These are phyloP conservation scores for Chloranthus sessilifolius DNA, from an alignment of 164 flowering plant genomes.

Conservation along the genomic window DNA sequence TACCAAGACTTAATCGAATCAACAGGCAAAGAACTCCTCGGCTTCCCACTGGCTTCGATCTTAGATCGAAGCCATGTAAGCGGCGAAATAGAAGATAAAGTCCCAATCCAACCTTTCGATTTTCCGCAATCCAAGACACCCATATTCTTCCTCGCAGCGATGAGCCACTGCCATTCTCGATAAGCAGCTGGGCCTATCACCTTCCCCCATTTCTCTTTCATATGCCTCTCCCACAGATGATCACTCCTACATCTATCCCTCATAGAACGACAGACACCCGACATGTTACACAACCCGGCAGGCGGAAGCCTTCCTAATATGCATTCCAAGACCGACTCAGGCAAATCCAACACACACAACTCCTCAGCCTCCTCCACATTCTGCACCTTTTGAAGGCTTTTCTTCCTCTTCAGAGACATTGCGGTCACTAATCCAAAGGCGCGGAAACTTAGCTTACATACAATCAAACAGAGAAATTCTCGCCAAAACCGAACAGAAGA, in stretches of 20 bases:
- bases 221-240: constrained; percentile 72
- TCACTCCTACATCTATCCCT: constrained; percentile 77
- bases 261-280: constrained; percentile 64
- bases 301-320: constrained; percentile 85
- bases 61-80: constrained; percentile 39
- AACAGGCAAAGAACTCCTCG: constrained; percentile 29
- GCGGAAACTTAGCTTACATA: constrained; percentile 17
- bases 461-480: constrained; percentile 27
- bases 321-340: constrained; percentile 73
- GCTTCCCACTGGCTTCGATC: constrained; percentile 18
- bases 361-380: constrained; percentile 26
- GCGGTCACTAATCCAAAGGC: constrained; percentile 5
- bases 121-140: constrained; percentile 20
- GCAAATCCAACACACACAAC: constrained; percentile 72
- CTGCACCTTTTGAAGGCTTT: constrained; percentile 20
- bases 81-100: constrained; percentile 44
- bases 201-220: constrained; percentile 79
- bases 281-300: constrained; percentile 59
- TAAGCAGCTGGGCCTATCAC: constrained; percentile 64
- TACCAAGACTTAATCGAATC: constrained; percentile 72
- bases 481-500: constrained; percentile 41
- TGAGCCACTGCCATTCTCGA: constrained; percentile 62
- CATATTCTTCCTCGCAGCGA: constrained; percentile 39
- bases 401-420: constrained; percentile 40
- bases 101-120: constrained; percentile 28